Conservation (phyloP, 2,329 filamentous ascomycete genomes). For the Sarocladium kiliense region DNA sequence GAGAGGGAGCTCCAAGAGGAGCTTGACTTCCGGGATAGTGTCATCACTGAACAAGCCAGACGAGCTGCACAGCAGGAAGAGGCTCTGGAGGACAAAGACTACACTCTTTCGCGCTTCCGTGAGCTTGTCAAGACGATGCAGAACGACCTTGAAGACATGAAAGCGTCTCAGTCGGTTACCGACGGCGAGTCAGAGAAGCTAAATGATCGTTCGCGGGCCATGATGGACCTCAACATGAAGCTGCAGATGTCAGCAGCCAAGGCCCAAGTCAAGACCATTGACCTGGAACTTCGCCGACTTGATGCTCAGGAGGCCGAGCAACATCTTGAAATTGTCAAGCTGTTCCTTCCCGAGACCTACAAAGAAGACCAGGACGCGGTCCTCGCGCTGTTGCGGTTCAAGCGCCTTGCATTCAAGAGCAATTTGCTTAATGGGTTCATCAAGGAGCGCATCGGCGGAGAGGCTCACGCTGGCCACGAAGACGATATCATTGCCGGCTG, state of each 20-base stretch:
- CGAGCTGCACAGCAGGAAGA: conserved; percentile 73
- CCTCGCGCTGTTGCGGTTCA: conserved; percentile 83
- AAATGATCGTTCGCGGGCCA: conserved; percentile 79
- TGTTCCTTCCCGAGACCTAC: conserved; percentile 84
- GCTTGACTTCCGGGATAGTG: conserved; percentile 77
- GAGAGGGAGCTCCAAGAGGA: conserved; percentile 94
- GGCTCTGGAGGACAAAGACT: conserved; percentile 79
- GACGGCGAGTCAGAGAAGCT: conserved; percentile 91
- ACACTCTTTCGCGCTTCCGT: conserved; percentile 81
- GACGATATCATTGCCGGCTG: conserved; percentile 77
- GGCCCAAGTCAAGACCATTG: conserved; percentile 90
- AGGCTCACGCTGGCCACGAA: conserved; percentile 61
- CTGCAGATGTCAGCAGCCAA: conserved; percentile 86
- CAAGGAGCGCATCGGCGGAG: conserved; percentile 68
- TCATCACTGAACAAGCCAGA: conserved; percentile 77
- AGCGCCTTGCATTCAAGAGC: conserved; percentile 83
- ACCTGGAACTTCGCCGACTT: conserved; percentile 79
- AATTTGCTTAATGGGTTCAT: conserved; percentile 72
- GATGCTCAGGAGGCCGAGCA: conserved; percentile 86
- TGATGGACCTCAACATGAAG: conserved; percentile 96
- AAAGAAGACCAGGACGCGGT: conserved; percentile 78
- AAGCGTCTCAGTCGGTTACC: conserved; percentile 84
- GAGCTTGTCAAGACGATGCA: conserved; percentile 84
- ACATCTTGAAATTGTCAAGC: conserved; percentile 80
- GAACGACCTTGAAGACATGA: conserved; percentile 83